A percentile compares a stretch with the other conserved stretches of the same genome.
Evolutionary conservation across 768 basidiomycete species (phyloP).

Genomic region (Termitomyces sp.): DNA sequence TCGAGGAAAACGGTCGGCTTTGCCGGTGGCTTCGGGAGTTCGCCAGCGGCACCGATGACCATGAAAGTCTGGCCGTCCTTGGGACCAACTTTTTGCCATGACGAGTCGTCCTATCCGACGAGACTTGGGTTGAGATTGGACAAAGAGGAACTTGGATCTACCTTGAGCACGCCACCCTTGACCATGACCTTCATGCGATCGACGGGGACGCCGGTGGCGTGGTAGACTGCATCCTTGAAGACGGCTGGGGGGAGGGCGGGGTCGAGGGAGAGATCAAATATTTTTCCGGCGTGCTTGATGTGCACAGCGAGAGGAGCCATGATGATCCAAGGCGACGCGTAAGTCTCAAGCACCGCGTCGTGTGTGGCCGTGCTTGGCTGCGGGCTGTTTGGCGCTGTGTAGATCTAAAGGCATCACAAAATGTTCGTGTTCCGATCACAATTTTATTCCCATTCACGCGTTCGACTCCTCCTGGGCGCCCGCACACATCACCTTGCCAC

Average conservation of each 20-base stretch:
- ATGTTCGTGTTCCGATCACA: conserved; percentile 1
- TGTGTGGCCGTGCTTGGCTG: conserved; percentile 10
- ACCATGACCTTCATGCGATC: conserved; percentile 98
- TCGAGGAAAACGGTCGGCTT: conserved; percentile 81
- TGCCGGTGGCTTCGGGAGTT: conserved; percentile 82
- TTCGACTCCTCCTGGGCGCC: background rate
- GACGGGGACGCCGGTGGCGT: conserved; percentile 77
- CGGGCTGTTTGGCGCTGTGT: conserved; percentile 6
- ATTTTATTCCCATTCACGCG: conserved; percentile 10
- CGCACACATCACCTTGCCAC: background rate
- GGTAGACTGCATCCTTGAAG: conserved; percentile 83
- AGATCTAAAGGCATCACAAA: conserved; percentile 11
- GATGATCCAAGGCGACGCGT: conserved; percentile 19
- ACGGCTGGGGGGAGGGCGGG: conserved; percentile 56
- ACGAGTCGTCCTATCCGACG: conserved; percentile 67
- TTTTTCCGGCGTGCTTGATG: conserved; percentile 89
- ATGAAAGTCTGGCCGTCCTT: conserved; percentile 87
- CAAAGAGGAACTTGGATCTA: conserved; percentile 20
- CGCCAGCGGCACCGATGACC: conserved; percentile 91
- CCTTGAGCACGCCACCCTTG: conserved; percentile 89
- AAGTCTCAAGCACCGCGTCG: conserved; percentile 6
- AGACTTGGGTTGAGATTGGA: background rate
- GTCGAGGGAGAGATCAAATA: conserved; percentile 66
- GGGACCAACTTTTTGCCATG: conserved; percentile 78
- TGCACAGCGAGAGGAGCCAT: conserved; percentile 73